Evolutionary conservation across 139 green algal species (phyloP), one percentile per base, ranked within the genome.

Genomic region (Desmodesmus armatus): DNA sequence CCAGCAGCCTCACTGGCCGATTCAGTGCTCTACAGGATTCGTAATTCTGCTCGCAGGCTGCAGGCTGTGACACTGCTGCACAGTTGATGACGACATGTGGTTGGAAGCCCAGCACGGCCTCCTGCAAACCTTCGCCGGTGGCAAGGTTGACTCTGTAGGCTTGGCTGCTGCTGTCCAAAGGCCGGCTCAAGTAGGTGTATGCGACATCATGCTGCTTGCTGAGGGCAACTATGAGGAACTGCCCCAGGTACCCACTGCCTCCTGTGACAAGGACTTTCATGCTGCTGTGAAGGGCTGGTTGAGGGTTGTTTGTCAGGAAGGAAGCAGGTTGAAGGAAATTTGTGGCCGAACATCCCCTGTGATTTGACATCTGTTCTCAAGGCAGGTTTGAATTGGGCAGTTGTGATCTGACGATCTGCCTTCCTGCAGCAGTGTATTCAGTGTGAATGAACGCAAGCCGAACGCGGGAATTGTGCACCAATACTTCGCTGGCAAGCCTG

Each of bases 31-130:
- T 70, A 25, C 73, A 80, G 21, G 39, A 29, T 49, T 75, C 81
- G 37, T 85, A 79, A 62, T 90, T 44, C 25, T 85, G 29, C 82
- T 93, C 85, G 31, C 89, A 94, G 31, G 78, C 37, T n/a, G 72
- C 91, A 41, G 89, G 91, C 75, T 92, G 88, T 13, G 88, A 92
- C 29, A 94, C 75, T 2, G 91, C 91, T 3, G 89, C 88, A 70
- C 82, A 88, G 49, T 88, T 88, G 65, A 88, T 60, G 35, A 88
- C 67, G 1, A 74, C 40, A 0, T 60, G 29, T 17, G 81, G 81
- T 11, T 73, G 15, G 70, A 81, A 75, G 7, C n/a, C 0, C 3
- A 65, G 44, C 40, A 91, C 87, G 5, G n/a, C 60, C 23, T 70
- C 58, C 25, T 78, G 19, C 21, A 93, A 39, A 13, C 88, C 88